These are phyloP conservation scores for Wolfiporia cocos DNA, from an alignment of 1,284 basidiomycete species.

Conservation along the genomic window DNA sequence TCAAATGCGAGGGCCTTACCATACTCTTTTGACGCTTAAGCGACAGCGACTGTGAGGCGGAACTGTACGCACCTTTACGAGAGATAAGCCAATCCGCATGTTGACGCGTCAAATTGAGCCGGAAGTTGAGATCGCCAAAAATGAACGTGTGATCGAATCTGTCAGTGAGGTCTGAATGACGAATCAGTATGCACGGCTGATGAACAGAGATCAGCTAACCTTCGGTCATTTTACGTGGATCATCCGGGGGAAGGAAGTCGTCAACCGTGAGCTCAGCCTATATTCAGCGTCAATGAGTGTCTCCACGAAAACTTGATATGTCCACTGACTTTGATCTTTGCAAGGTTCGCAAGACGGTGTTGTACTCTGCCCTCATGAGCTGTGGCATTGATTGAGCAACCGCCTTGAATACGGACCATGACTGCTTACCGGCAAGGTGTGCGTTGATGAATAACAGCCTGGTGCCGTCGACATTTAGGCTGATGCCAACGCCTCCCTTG, in stretches of 20 bases:
- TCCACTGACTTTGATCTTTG: conserved; percentile 68
- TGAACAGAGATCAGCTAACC: conserved; percentile 31
- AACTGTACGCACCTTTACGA: conserved; percentile 21
- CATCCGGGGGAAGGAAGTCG: conserved; percentile 55
- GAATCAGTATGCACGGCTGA: background rate
- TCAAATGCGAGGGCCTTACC: conserved; percentile 74
- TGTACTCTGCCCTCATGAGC: conserved; percentile 73
- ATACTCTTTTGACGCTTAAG: conserved; percentile 60
- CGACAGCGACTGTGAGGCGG: too few relatives aligned
- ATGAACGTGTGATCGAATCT: conserved; percentile 81
- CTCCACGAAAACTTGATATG: too few relatives aligned
- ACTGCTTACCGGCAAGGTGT: conserved; percentile 76
- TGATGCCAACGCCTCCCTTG: conserved; percentile 83
- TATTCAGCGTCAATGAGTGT: too few relatives aligned
- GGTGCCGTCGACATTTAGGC: conserved; percentile 65
- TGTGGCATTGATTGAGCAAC: conserved; percentile 21
- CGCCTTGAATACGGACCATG: too few relatives aligned
- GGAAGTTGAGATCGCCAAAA: conserved; percentile 79
- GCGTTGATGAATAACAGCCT: conserved; percentile 83
- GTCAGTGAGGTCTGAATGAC: conserved; percentile 64
- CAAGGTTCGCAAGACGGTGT: conserved; percentile 62
- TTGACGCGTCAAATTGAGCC: conserved; percentile 64
- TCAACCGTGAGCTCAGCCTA: conserved; percentile 62
- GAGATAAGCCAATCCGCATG: conserved; percentile 65
- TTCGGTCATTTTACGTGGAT: conserved; percentile 61